Percentiles rank a stretch among this genome's conserved stretches.
Evolutionary conservation across 257 asterid genomes (phyloP).

Genomic region (Dorcoceras hygrometricum): DNA sequence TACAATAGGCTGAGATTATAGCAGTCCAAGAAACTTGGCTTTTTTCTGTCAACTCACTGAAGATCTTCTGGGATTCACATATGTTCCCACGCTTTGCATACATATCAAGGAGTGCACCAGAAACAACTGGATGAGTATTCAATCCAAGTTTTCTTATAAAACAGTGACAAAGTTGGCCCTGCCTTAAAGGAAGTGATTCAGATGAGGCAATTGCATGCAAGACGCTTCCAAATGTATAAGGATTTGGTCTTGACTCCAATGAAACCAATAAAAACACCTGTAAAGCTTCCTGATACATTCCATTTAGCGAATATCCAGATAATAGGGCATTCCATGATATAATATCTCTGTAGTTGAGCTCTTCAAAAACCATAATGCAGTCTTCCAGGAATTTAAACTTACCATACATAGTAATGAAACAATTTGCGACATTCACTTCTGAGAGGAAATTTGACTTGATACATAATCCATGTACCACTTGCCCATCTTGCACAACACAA

Average conservation of each 20-base stretch:
- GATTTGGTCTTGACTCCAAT: conserved; percentile 55
- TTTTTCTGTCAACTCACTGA: conserved; percentile 44
- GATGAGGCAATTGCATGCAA: conserved; percentile 81
- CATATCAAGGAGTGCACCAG: conserved; percentile 88
- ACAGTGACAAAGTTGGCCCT: conserved; percentile 67
- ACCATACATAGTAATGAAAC: conserved; percentile 91
- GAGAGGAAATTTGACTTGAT: conserved; percentile 55
- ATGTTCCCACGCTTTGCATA: conserved; percentile 93
- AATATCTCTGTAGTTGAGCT: conserved; percentile 51
- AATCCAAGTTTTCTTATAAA: conserved; percentile 56
- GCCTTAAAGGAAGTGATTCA: conserved; percentile 66
- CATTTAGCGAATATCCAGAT: conserved; percentile 68
- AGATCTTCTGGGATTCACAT: conserved; percentile 60
- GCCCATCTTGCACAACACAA: conserved; percentile 52
- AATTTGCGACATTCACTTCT: conserved; percentile 60
- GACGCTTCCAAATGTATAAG: conserved; percentile 81
- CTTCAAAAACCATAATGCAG: conserved; percentile 57
- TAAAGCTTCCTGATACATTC: conserved; percentile 72
- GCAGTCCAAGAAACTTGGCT: conserved; percentile 85
- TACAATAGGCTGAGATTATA: conserved; percentile 76
- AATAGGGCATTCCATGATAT: conserved; percentile 82
- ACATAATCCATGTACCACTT: conserved; percentile 65
- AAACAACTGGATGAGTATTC: conserved; percentile 51
- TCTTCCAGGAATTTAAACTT: conserved; percentile 53
- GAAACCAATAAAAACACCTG: conserved; percentile 48